Evolutionary conservation across 2,329 filamentous ascomycete species (phyloP).

Genomic region (Venturia pyrina): DNA sequence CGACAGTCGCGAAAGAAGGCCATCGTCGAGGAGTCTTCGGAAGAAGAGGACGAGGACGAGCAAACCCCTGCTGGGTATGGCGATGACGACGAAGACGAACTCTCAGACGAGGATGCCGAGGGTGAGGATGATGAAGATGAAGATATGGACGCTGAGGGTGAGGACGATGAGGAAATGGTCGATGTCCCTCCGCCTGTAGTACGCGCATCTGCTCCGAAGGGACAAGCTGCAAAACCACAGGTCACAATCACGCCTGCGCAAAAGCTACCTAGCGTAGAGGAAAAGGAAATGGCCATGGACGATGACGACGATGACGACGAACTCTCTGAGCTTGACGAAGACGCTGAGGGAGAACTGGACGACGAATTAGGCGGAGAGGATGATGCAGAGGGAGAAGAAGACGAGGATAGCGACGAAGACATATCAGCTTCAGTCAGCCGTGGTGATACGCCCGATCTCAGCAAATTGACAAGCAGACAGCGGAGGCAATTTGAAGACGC

Average conservation of each 20-base stretch:
- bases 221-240: slow-evolving; percentile 23
- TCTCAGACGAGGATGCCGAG: slow-evolving; percentile 25
- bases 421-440: slow-evolving; percentile 43
- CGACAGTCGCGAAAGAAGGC: slow-evolving; percentile 28
- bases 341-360: slow-evolving; percentile 36
- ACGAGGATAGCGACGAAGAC: slow-evolving; percentile 41
- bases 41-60: slow-evolving; percentile 27
- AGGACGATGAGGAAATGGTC: slow-evolving; percentile 20
- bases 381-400: slow-evolving; percentile 19
- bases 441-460: slow-evolving; percentile 51
- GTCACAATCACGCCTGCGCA: slow-evolving; percentile 23
- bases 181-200: slow-evolving; percentile 10
- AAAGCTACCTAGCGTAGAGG: slow-evolving; percentile 33
- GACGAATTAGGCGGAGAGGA: slow-evolving; percentile 23
- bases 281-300: slow-evolving; percentile 40
- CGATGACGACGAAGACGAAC: slow-evolving; percentile 19
- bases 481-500: slow-evolving; percentile 47
- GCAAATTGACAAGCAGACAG: slow-evolving; percentile 59
- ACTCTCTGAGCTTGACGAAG: slow-evolving; percentile 30
- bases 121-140: slow-evolving; percentile 31
- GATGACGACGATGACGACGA: slow-evolving; percentile 37
- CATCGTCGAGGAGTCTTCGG: slow-evolving; percentile 29
- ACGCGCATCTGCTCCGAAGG: slow-evolving; percentile 18
- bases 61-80: slow-evolving; percentile 19
- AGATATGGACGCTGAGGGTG: slow-evolving; percentile 25